Conservation (phyloP, 768 basidiomycete species). For the Porphyrellus cyaneotinctus region DNA sequence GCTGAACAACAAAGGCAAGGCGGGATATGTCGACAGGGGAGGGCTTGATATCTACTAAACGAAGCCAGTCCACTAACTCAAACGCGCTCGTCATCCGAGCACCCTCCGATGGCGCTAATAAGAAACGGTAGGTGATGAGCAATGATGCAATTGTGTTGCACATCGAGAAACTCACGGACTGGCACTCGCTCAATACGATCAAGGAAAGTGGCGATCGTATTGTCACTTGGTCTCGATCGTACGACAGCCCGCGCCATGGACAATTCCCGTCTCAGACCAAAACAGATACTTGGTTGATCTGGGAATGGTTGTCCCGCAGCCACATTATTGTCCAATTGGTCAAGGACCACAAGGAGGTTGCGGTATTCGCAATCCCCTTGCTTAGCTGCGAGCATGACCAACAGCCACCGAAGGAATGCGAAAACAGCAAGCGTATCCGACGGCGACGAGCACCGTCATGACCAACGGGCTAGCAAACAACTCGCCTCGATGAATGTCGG, state of each 20-base stretch:
- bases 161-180: constrained; percentile 40
- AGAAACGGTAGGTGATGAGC: neutral
- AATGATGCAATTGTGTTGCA: neutral
- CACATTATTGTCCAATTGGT: constrained; percentile 38
- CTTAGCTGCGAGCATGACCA: constrained; percentile 55
- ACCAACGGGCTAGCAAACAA: constrained; percentile 67
- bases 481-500: constrained; percentile 22
- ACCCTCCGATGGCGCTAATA: constrained; percentile 36
- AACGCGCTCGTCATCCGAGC: constrained; percentile 41
- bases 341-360: constrained; percentile 29
- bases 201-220: constrained; percentile 42
- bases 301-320: constrained; percentile 28
- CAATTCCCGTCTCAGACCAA: constrained; percentile 45
- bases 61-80: constrained; percentile 62
- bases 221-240: neutral
- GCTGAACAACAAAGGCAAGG: constrained; percentile 37
- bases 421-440: constrained; percentile 62
- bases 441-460: constrained; percentile 65
- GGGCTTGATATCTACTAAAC: constrained; percentile 40
- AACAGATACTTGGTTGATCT: constrained; percentile 32
- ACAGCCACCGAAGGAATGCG: constrained; percentile 60
- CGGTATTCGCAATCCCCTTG: constrained; percentile 39
- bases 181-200: constrained; percentile 38
- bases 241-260: constrained; percentile 32
- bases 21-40: constrained; percentile 37